Percentiles rank a stretch among this genome's conserved stretches.
Evolutionary conservation across 1,284 basidiomycete species (phyloP).

Genomic region (Trichosporon inkin): DNA sequence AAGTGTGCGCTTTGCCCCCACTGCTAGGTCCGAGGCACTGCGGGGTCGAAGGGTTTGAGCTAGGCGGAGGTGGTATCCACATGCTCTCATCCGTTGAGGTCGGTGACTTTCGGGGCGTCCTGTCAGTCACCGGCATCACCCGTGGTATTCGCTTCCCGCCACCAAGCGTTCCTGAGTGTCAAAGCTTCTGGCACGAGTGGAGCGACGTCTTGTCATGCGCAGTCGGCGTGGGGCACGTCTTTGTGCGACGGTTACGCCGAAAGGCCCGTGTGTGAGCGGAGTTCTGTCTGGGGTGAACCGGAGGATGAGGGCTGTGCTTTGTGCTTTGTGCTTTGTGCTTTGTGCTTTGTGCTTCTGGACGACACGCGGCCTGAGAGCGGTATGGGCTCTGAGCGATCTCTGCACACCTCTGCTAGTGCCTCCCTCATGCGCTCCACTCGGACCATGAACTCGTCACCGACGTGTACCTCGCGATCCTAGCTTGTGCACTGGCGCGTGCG

Average conservation of each 20-base stretch:
- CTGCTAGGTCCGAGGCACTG: not conserved
- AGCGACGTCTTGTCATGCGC: not conserved
- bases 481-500: not conserved
- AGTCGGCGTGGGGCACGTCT: not conserved
- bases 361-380: too few relatives aligned
- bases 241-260: not conserved
- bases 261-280: not conserved
- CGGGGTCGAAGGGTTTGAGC: not conserved
- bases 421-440: too few relatives aligned
- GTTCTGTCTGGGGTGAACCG: not conserved
- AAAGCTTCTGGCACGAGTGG: not conserved
- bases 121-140: slow-evolving; percentile 5
- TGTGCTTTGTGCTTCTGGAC: not conserved
- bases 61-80: not conserved
- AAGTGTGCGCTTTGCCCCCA: not conserved
- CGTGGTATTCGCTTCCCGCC: slow-evolving; percentile 7
- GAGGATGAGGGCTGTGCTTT: too few relatives aligned
- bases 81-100: not conserved
- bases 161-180: not conserved
- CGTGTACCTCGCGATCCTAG: not conserved
- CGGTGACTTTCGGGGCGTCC: slow-evolving; percentile 7
- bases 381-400: too few relatives aligned
- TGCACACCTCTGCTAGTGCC: too few relatives aligned
- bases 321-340: not conserved
- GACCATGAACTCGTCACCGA: not conserved